Percentiles rank a stretch among this genome's conserved stretches.
These are phyloP conservation scores for Stachybotrys chartarum DNA, from an alignment of 2,329 filamentous ascomycete species.

Conservation along the genomic window DNA sequence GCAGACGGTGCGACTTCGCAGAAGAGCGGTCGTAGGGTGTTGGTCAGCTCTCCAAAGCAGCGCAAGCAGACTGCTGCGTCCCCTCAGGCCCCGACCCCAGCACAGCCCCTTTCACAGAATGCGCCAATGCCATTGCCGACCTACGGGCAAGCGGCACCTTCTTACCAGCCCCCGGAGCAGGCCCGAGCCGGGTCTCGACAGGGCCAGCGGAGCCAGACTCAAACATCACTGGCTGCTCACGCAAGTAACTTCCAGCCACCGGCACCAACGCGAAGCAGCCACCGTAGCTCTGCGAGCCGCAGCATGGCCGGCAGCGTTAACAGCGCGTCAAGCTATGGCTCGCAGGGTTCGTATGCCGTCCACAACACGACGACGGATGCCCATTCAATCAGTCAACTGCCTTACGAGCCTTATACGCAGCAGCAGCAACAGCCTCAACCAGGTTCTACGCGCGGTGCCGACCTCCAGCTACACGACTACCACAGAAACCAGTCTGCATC, in stretches of 20 bases:
- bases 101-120: not conserved
- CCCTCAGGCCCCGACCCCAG: not conserved
- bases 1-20: not conserved
- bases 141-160: not conserved
- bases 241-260: not conserved
- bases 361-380: not conserved
- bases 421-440: not conserved
- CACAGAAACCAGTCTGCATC: not conserved
- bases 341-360: not conserved
- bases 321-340: not conserved
- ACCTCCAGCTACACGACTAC: not conserved
- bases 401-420: constrained; percentile 1
- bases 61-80: not conserved
- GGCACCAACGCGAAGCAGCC: not conserved
- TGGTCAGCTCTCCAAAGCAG: not conserved
- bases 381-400: not conserved
- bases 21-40: not conserved
- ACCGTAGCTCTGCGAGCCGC: not conserved
- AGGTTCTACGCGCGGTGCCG: not conserved
- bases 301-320: not conserved
- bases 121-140: not conserved
- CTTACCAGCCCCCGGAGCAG: not conserved
- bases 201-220: not conserved
- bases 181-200: not conserved
- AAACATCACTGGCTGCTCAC: not conserved